Base-by-base conservation (phyloP, 225 moss, liverwort and hornwort species). In the Polytrichum formosum region DNA sequence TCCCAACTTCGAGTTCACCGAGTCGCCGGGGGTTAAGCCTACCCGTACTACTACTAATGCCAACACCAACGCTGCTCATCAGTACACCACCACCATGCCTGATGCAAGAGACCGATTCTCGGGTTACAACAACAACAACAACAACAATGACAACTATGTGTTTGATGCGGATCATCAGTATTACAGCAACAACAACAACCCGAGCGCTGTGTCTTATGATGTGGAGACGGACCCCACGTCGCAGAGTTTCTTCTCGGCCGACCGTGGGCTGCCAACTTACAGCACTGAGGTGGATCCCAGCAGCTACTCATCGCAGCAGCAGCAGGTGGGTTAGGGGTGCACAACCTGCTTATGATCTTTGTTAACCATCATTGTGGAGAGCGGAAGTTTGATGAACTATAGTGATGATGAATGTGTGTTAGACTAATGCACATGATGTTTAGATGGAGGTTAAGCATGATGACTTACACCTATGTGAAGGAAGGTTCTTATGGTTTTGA, bases 1-100 rank as follows among this genome's bases (percentile, higher is more conserved):
- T n/a, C 67, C 70, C 8, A 79, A 78, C 67, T 83, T 78, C 73
- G 69, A 78, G 80, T 81, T 64, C 28, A 60, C 81, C 28, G 1
- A 78, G 61, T 21, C 79, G 0, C 65, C 73, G 0, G 72, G 19
- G 53, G 18, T 10, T 0, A 54, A 67, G 37, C 19, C 28, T 7
- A 53, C n/a, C 16, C 28, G 46, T 7, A 16, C 31, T n/a, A 67
- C 67, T 13, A 25, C 53, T n/a, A 54, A 63, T 4, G 25, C 20
- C 28, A 64, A 62, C 17, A 61, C 19, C 59, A 70, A 65, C 63
- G 53, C 68, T 19, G 69, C 21, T 26, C 56, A 79, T 46, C 69
- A 64, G 79, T 79, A 76, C 7, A 69, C 82, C 0, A 55, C 66
- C 60, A 37, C 58, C 18, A 28, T 61, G 8, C 65, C 65, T 17